Percentiles rank a stretch among this genome's conserved stretches.
phyloP scores from a whole-genome alignment of 306 rosid species.

The Sindora glabra region DNA sequence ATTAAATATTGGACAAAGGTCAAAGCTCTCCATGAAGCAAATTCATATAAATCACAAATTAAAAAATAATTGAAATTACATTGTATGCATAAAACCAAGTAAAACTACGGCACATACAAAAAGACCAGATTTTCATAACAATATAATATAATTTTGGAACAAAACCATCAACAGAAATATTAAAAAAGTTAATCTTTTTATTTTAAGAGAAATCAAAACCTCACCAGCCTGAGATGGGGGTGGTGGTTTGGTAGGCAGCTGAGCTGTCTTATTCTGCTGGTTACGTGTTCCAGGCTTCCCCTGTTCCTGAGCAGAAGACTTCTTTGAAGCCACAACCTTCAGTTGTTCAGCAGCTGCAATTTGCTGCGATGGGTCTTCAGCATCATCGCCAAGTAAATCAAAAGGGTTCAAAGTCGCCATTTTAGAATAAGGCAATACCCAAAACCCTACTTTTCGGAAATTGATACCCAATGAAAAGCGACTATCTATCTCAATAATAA shows the following conservation, averaged over 20 bases:
- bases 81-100: too few species aligned
- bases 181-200: too few species aligned
- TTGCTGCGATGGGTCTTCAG: constrained; percentile 83
- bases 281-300: constrained; percentile 24
- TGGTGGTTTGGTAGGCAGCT: constrained; percentile 69
- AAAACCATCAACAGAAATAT: not conserved
- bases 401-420: constrained; percentile 89
- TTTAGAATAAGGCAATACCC: not conserved
- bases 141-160: not conserved
- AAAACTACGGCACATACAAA: too few species aligned
- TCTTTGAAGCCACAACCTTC: constrained; percentile 39
- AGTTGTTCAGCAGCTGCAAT: constrained; percentile 52
- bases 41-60: too few species aligned
- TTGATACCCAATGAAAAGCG: constrained; percentile 15
- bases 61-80: too few species aligned
- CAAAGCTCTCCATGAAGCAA: too few species aligned
- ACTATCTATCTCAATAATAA: constrained; percentile 27
- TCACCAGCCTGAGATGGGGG: constrained; percentile 87
- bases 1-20: too few species aligned
- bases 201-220: not conserved
- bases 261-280: constrained; percentile 47
- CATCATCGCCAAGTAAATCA: constrained; percentile 85
- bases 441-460: constrained; percentile 3
- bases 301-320: constrained; percentile 21
- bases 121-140: not conserved